These are phyloP conservation scores for Kwoniella mangroviensis DNA, from an alignment of 768 basidiomycete species.

Conservation along the genomic window DNA sequence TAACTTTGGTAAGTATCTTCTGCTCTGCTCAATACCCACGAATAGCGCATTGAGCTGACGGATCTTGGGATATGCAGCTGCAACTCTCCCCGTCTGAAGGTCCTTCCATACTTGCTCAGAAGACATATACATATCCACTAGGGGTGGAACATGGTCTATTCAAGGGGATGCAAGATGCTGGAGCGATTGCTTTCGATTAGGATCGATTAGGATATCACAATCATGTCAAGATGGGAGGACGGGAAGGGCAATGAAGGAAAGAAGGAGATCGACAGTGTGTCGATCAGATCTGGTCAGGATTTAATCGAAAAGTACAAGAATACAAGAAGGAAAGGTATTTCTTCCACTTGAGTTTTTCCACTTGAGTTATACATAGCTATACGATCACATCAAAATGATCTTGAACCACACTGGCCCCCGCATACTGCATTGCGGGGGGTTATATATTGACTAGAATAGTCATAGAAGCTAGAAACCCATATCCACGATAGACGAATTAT, in stretches of 20 bases:
- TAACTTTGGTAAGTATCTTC: constrained; percentile 68
- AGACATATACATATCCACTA: constrained; percentile 80
- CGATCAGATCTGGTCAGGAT: too few relatives aligned
- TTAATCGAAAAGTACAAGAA: too few relatives aligned
- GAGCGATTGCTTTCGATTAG: constrained; percentile 13
- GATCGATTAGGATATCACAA: neutral
- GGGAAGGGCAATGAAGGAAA: neutral
- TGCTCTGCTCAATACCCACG: too few relatives aligned
- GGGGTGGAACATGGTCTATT: constrained; percentile 80
- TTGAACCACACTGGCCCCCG: too few relatives aligned
- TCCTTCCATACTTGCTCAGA: constrained; percentile 67
- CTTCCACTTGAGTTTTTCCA: too few relatives aligned
- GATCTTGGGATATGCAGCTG: constrained; percentile 57
- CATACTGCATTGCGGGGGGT: too few relatives aligned
- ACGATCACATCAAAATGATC: too few relatives aligned
- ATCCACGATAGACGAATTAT: neutral
- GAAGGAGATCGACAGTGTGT: neutral
- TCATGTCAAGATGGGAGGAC: neutral
- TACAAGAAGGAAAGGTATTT: too few relatives aligned
- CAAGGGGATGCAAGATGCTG: constrained; percentile 22
- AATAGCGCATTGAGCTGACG: too few relatives aligned
- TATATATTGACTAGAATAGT: neutral
- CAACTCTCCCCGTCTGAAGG: constrained; percentile 62
- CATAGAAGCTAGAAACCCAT: neutral
- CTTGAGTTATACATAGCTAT: too few relatives aligned